Base-by-base conservation (phyloP, 1,139 yeast species). In the Lodderomyces parapsilosis region DNA sequence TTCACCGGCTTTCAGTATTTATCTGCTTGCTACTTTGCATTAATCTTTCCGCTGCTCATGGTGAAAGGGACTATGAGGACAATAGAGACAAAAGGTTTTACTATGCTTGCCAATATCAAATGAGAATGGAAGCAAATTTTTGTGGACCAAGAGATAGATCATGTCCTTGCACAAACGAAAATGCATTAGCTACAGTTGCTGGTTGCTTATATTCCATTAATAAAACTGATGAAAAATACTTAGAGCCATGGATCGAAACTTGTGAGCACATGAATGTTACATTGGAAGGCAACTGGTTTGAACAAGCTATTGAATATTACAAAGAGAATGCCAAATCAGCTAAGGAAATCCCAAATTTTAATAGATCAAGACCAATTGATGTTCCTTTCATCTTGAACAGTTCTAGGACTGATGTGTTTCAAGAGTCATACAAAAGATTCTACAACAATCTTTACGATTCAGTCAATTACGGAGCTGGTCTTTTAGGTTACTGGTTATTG, bases 401-500 rank as follows among this genome's bases (percentile, higher is more conserved):
- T 2, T 41, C 53, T 1, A 37, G 22, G 2, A 44, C 55, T 15
- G 13, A 37, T 1, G 25, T 54, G 8, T 63, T 57, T 43, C 32
- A 44, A 19, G 49, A 44, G 2, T 51, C 65, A 1, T 68, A 68
- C 44, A 50, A 49, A 10, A 55, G 54, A 33, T 69, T 63, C 45
- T 53, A 64, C 32, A 71, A 69, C 4, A 68, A 67, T 46, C 69
- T 64, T 47, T 59, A 62, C 42, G 56, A 62, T 41, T 68, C 81
- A 2, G 62, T 74, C 42, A 75, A 61, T 48, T 68, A 74, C 50
- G 84, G 85, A 9, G 59, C 70, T 18, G 81, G 72, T 2, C 43
- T 70, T 22, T 50, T 78, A 24, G 78, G 76, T 0, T 79, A 68
- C 52, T 78, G 83, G 81, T 69, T 64, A 1, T 42, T 71, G 3